Conservation (phyloP, 768 basidiomycete species). For the Rhodotorula babjevae region DNA sequence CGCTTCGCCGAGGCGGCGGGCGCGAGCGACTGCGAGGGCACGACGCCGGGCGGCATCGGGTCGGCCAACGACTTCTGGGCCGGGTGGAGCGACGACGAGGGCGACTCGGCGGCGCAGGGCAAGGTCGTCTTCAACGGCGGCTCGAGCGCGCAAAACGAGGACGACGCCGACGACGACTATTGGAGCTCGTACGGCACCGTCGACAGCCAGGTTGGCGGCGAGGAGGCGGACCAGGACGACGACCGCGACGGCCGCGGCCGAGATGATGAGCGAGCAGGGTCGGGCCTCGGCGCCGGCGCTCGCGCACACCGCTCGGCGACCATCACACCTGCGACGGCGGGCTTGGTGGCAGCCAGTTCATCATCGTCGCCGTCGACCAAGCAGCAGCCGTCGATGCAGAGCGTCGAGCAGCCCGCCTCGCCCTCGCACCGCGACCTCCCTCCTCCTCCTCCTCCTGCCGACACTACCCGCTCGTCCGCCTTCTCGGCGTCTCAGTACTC, state of each 20-base stretch:
- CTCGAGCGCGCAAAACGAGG: not conserved
- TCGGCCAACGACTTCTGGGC: constrained; percentile 26
- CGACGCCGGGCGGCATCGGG: constrained; percentile 17
- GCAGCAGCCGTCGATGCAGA: no score
- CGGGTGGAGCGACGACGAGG: constrained; percentile 21
- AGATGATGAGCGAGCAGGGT: no score
- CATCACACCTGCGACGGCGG: not conserved
- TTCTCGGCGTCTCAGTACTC: not conserved
- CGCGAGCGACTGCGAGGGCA: constrained; percentile 23
- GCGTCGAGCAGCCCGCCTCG: no score
- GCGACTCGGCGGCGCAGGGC: not conserved
- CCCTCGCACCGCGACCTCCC: no score
- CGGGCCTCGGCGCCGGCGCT: no score
- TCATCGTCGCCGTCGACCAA: no score
- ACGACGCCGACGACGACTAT: constrained; percentile 16
- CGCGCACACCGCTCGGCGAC: not conserved
- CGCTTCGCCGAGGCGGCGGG: not conserved
- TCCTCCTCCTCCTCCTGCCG: not conserved
- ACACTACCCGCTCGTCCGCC: not conserved
- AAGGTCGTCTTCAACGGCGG: not conserved
- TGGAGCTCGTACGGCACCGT: constrained; percentile 12
- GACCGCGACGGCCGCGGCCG: not conserved
- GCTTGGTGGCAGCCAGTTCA: not conserved
- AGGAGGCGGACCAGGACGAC: not conserved
- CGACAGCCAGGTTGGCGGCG: constrained; percentile 1